A percentile compares a stretch with the other conserved stretches of the same genome.
phyloP scores from a whole-genome alignment of 208 protist species.

The Herpetomonas tarakana region DNA sequence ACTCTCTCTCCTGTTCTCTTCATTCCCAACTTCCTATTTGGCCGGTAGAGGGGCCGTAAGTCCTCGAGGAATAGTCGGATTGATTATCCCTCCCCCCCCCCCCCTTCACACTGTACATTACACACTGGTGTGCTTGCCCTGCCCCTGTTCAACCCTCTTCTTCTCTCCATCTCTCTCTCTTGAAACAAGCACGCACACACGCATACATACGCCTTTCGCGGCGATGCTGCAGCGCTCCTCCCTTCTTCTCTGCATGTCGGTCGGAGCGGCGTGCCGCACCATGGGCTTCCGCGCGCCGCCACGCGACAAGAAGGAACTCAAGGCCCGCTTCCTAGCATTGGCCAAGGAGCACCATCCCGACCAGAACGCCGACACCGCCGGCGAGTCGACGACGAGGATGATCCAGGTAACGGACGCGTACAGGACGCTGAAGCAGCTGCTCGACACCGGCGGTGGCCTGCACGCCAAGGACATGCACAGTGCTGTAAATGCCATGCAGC shows the following conservation, averaged over 20 bases:
- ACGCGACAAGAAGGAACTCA: constrained; percentile 47
- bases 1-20: no score
- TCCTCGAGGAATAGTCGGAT: no score
- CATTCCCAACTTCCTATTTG: no score
- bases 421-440: constrained; percentile 47
- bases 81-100: no score
- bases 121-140: no score
- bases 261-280: constrained; percentile 51
- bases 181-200: no score
- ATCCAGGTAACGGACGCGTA: constrained; percentile 67
- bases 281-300: constrained; percentile 62
- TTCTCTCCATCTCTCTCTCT: no score
- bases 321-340: constrained; percentile 64
- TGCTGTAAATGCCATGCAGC: not conserved
- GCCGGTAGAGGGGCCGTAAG: no score
- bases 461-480: not conserved
- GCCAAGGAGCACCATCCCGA: constrained; percentile 78
- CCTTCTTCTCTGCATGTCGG: constrained; percentile 30
- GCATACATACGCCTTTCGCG: no score
- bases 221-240: constrained; percentile 35
- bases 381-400: constrained; percentile 46
- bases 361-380: constrained; percentile 31
- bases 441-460: constrained; percentile 33
- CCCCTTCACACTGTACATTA: no score
- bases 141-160: no score